A percentile compares a stretch with the other conserved stretches of the same genome.
Conservation (phyloP, 2,329 filamentous ascomycete genomes). For the Sporothrix humicola region DNA sequence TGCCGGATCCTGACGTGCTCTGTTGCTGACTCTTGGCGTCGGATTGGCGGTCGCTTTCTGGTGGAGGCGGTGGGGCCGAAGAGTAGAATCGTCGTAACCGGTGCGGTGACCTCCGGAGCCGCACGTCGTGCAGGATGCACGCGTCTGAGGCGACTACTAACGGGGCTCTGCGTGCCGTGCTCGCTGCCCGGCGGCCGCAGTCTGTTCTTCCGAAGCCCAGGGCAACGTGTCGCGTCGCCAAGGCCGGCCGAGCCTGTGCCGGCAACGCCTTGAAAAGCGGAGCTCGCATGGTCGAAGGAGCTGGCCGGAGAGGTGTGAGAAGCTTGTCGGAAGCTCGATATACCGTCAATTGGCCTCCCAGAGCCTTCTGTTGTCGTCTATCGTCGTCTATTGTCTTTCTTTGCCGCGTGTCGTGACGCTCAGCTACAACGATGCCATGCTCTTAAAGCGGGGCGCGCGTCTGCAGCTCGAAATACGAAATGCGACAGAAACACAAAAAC, state of each 20-base stretch:
- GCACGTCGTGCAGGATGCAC: not conserved
- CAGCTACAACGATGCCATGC: slow-evolving; percentile 33
- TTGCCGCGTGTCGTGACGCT: slow-evolving; percentile 14
- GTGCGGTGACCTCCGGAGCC: not conserved
- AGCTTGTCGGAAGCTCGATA: not conserved
- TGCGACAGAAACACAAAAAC: not conserved
- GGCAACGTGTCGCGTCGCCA: not conserved
- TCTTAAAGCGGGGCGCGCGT: slow-evolving; percentile 20
- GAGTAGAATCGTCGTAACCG: slow-evolving; percentile 9
- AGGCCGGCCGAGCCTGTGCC: slow-evolving; percentile 9
- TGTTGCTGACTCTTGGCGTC: not conserved
- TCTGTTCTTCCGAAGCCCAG: not conserved
- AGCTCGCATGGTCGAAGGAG: slow-evolving; percentile 19
- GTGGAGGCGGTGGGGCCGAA: not conserved
- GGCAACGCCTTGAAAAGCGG: slow-evolving; percentile 7
- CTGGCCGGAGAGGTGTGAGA: not conserved
- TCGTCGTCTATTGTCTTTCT: not conserved
- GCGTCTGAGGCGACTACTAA: not conserved
- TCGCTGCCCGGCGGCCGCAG: not conserved
- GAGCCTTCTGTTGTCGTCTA: not conserved
- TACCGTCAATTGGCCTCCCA: not conserved
- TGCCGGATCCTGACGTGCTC: not conserved
- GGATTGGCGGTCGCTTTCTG: not conserved
- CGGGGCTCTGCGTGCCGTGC: not conserved
- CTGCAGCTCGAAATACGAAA: not conserved